These are phyloP conservation scores for Huntiella decipiens DNA, from an alignment of 2,329 filamentous ascomycete genomes.

Conservation along the genomic window DNA sequence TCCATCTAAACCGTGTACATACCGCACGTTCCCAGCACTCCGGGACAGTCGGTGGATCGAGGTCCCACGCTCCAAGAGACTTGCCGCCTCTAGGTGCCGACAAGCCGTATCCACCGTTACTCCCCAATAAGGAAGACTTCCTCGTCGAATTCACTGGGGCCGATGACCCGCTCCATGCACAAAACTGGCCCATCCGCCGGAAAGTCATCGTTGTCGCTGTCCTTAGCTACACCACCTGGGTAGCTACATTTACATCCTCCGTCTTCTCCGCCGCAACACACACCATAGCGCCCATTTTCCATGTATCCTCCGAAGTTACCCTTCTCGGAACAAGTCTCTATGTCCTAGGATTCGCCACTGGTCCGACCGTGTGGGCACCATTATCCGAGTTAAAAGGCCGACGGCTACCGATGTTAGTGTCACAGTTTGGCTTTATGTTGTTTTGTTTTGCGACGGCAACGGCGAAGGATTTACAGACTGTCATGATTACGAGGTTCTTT, in stretches of 20 bases:
- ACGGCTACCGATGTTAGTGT: slow-evolving; percentile 37
- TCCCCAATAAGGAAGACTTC: slow-evolving; percentile 57
- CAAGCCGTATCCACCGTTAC: slow-evolving; percentile 52
- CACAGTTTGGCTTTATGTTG: slow-evolving; percentile 51
- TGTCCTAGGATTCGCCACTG: slow-evolving; percentile 53
- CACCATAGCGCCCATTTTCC: slow-evolving; percentile 36
- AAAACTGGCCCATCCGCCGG: slow-evolving; percentile 68
- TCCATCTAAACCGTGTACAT: slow-evolving; percentile 50
- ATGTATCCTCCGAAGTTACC: slow-evolving; percentile 42
- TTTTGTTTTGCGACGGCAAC: slow-evolving; percentile 47
- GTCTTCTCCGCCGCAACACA: slow-evolving; percentile 52
- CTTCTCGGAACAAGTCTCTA: slow-evolving; percentile 49
- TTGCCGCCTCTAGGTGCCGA: slow-evolving; percentile 52
- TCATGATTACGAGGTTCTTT: slow-evolving; percentile 57
- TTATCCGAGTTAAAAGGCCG: slow-evolving; percentile 54
- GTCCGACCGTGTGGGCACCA: slow-evolving; percentile 54
- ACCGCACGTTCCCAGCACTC: slow-evolving; percentile 53
- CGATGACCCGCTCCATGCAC: slow-evolving; percentile 65
- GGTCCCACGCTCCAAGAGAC: slow-evolving; percentile 33
- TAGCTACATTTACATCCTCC: slow-evolving; percentile 52
- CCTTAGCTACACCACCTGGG: slow-evolving; percentile 54
- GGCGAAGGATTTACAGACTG: slow-evolving; percentile 47
- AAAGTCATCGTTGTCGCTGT: slow-evolving; percentile 54
- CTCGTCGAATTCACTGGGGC: slow-evolving; percentile 73
- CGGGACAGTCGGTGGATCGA: slow-evolving; percentile 41